Evolutionary conservation across 352 stramenopile genomes (phyloP).

Genomic region (Phytophthora citricola): DNA sequence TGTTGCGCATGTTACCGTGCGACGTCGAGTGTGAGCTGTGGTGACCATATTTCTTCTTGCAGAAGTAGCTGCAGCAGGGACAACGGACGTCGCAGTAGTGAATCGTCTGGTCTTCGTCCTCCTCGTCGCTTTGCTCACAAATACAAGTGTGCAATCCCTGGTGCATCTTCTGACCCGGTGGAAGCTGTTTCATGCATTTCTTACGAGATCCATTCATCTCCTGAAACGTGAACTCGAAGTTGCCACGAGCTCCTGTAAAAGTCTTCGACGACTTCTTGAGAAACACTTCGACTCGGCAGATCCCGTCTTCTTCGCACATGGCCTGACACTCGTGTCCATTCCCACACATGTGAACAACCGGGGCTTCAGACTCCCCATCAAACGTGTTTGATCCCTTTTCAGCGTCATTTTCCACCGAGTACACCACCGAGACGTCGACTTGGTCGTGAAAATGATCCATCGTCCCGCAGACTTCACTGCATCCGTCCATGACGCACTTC

Average conservation of each 20-base stretch:
- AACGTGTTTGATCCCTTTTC: conserved; percentile 48
- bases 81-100: conserved; percentile 80
- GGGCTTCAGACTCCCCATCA: conserved; percentile 44
- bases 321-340: conserved; percentile 61
- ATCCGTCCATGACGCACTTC: conserved; percentile 68
- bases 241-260: conserved; percentile 61
- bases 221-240: conserved; percentile 77
- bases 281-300: conserved; percentile 76
- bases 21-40: conserved; percentile 62
- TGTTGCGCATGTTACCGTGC: conserved; percentile 87
- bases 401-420: conserved; percentile 50
- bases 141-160: conserved; percentile 55
- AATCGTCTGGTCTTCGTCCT: conserved; percentile 30
- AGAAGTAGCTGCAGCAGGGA: conserved; percentile 82
- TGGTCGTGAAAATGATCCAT: conserved; percentile 79
- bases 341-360: conserved; percentile 68
- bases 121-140: conserved; percentile 14
- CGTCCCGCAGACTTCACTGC: conserved; percentile 49
- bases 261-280: conserved; percentile 74
- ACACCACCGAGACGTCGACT: conserved; percentile 49
- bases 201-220: conserved; percentile 84
- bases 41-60: conserved; percentile 67
- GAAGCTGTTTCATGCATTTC: conserved; percentile 56
- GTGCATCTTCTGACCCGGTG: conserved; percentile 54
- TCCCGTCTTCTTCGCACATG: conserved; percentile 61